phyloP scores from a whole-genome alignment of 768 basidiomycete species.

The Hypsizygus marmoreus region DNA sequence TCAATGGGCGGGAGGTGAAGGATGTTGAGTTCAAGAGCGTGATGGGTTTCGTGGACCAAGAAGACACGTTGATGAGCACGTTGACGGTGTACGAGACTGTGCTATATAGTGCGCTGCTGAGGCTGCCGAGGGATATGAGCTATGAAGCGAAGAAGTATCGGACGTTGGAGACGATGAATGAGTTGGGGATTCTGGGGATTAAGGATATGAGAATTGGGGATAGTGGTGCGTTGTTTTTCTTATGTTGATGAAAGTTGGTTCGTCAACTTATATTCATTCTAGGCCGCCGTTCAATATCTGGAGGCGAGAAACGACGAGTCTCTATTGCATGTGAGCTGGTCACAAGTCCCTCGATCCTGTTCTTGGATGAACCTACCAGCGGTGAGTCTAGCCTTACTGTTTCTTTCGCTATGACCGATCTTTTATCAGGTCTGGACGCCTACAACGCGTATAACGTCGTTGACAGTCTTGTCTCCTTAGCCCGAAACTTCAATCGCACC shows the following conservation, averaged over 20 bases:
- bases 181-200: constrained; percentile 90
- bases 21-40: constrained; percentile 81
- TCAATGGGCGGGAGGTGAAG: constrained; percentile 82
- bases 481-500: constrained; percentile 88
- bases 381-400: constrained; percentile 47
- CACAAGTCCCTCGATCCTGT: constrained; percentile 93
- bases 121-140: constrained; percentile 94
- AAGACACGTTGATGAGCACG: constrained; percentile 96
- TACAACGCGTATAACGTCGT: constrained; percentile 96
- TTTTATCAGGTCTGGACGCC: constrained; percentile 75
- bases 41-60: constrained; percentile 96
- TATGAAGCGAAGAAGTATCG: constrained; percentile 92
- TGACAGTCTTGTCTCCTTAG: constrained; percentile 83
- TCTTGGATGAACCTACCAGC: constrained; percentile 96
- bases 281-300: constrained; percentile 91
- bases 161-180: constrained; percentile 94
- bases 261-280: constrained; percentile 4
- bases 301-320: constrained; percentile 96
- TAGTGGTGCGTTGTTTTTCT: constrained; percentile 60
- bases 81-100: constrained; percentile 98
- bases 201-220: constrained; percentile 90
- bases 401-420: background rate
- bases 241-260: background rate
- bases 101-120: constrained; percentile 85
- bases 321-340: constrained; percentile 98